Evolutionary conservation across 495 filamentous ascomycete genomes (phyloP).

Genomic region (Staphylotrichum tortipilum): DNA sequence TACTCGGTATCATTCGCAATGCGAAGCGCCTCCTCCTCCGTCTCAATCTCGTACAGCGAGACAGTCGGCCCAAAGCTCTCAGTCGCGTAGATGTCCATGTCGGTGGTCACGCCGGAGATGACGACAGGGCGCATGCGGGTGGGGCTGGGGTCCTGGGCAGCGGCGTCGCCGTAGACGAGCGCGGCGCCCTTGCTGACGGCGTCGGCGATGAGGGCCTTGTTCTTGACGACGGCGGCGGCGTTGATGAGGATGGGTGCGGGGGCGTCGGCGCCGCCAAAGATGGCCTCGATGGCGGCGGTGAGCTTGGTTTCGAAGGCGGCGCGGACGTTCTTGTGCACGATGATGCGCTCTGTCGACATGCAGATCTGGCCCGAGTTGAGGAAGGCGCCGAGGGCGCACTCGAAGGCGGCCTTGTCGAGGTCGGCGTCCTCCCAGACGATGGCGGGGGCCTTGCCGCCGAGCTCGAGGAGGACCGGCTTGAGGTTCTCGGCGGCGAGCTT

Average conservation of each 20-base stretch:
- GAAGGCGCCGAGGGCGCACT: slow-evolving; percentile 46
- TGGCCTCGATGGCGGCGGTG: slow-evolving; percentile 40
- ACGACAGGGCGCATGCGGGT: slow-evolving; percentile 66
- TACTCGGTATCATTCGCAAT: slow-evolving; percentile 79
- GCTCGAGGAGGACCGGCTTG: slow-evolving; percentile 61
- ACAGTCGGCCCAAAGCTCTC: slow-evolving; percentile 83
- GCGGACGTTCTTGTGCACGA: slow-evolving; percentile 65
- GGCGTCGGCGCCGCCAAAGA: slow-evolving; percentile 40
- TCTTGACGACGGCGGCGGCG: slow-evolving; percentile 52
- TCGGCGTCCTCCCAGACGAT: slow-evolving; percentile 61
- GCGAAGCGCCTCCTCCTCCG: slow-evolving; percentile 59
- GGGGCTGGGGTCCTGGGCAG: slow-evolving; percentile 34
- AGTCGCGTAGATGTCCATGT: slow-evolving; percentile 74
- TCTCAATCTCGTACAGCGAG: slow-evolving; percentile 45
- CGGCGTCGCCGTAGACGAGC: slow-evolving; percentile 50
- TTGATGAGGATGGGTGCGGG: slow-evolving; percentile 56
- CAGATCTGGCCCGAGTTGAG: slow-evolving; percentile 72
- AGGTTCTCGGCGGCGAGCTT: slow-evolving; percentile 50
- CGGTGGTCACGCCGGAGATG: slow-evolving; percentile 57
- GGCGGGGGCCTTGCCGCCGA: slow-evolving; percentile 59
- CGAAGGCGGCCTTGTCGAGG: slow-evolving; percentile 46
- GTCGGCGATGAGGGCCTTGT: slow-evolving; percentile 55
- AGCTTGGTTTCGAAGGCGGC: slow-evolving; percentile 57
- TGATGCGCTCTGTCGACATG: slow-evolving; percentile 83
- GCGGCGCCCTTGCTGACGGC: slow-evolving; percentile 62